Evolutionary conservation across 805 yeast species (phyloP).

Genomic region (Candida railenensis): DNA sequence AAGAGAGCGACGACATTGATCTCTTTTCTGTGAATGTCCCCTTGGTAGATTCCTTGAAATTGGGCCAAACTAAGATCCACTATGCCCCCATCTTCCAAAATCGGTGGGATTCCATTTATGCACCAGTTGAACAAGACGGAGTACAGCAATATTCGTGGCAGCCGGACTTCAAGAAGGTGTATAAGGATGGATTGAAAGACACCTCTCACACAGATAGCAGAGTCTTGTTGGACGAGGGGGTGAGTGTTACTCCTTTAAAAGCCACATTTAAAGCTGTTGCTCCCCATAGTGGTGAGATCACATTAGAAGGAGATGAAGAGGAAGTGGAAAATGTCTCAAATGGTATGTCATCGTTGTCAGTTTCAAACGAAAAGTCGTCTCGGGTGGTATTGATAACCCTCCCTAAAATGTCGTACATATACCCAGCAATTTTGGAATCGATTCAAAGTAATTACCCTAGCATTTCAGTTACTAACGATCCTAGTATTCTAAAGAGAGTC

Average conservation of each 20-base stretch:
- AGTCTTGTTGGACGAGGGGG: slow-evolving; percentile 60
- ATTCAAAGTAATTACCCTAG: slow-evolving; percentile 20
- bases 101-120: slow-evolving; percentile 71
- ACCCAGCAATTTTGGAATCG: slow-evolving; percentile 40
- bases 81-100: slow-evolving; percentile 83
- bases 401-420: slow-evolving; percentile 39
- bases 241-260: slow-evolving; percentile 55
- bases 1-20: slow-evolving; percentile 48
- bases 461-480: slow-evolving; percentile 26
- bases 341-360: neutral
- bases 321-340: slow-evolving; percentile 1
- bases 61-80: slow-evolving; percentile 57
- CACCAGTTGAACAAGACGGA: slow-evolving; percentile 16
- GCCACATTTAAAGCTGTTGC: slow-evolving; percentile 65
- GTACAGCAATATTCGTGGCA: slow-evolving; percentile 68
- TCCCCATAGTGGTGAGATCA: slow-evolving; percentile 57
- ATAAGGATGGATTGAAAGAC: slow-evolving; percentile 44
- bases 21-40: slow-evolving; percentile 87
- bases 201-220: slow-evolving; percentile 64
- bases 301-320: slow-evolving; percentile 26
- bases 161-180: slow-evolving; percentile 75
- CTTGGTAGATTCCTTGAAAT: slow-evolving; percentile 49
- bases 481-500: slow-evolving; percentile 15
- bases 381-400: slow-evolving; percentile 35
- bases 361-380: neutral